Conservation (phyloP, 2,329 filamentous ascomycete genomes). For the Phymatotrichopsis omnivora region DNA sequence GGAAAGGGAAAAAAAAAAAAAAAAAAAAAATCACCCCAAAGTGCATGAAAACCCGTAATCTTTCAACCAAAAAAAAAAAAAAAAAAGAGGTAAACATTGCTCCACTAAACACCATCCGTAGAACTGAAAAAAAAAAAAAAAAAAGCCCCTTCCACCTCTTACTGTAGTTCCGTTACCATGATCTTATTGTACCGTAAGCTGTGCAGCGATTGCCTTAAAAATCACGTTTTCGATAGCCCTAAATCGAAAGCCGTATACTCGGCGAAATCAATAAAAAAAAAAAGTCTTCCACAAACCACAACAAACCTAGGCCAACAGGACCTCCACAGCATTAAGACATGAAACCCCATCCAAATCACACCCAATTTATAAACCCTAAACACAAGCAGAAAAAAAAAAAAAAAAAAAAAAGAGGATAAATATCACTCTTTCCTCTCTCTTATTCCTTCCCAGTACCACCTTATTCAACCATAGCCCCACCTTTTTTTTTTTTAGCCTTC, state of each 20-base stretch:
- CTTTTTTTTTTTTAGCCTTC: constrained; percentile 27
- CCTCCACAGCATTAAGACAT: too few relatives aligned
- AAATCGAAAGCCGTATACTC: too few relatives aligned
- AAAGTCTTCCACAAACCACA: too few relatives aligned
- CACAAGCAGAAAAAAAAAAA: not conserved
- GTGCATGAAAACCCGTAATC: not conserved
- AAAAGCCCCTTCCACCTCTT: too few relatives aligned
- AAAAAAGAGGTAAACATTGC: not conserved
- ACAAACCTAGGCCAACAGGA: too few relatives aligned
- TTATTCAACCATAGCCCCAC: constrained; percentile 36
- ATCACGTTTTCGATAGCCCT: too few relatives aligned
- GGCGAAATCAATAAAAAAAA: too few relatives aligned
- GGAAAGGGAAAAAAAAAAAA: too few relatives aligned
- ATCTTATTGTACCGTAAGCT: too few relatives aligned
- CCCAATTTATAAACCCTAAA: not conserved
- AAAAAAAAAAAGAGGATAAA: not conserved
- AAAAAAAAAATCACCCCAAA: not conserved
- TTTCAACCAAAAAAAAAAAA: not conserved
- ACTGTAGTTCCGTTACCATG: too few relatives aligned
- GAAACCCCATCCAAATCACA: too few relatives aligned
- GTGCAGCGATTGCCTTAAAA: too few relatives aligned
- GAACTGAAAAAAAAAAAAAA: not conserved
- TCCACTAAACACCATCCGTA: not conserved
- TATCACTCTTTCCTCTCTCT: not conserved
- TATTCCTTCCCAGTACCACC: not conserved